These are phyloP conservation scores for Linnemannia elongata DNA, from an alignment of 192 early-diverging fungal genomes.

Conservation along the genomic window DNA sequence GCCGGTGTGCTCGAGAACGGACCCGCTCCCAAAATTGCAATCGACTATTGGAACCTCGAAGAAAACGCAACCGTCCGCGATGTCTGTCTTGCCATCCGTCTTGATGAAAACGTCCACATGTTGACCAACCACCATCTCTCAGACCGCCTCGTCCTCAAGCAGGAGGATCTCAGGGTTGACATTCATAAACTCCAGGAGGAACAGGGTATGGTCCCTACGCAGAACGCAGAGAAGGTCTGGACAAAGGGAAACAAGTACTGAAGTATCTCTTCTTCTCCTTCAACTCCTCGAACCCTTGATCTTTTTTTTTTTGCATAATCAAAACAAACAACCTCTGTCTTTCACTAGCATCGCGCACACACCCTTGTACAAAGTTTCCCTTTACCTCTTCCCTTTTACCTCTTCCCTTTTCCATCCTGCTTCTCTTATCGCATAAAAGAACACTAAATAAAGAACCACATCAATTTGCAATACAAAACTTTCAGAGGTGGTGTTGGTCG, in stretches of 20 bases:
- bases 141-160: slow-evolving; percentile 67
- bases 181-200: slow-evolving; percentile 54
- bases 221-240: slow-evolving; percentile 48
- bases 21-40: slow-evolving; percentile 87
- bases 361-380: not conserved
- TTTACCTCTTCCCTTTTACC: not conserved
- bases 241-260: slow-evolving; percentile 49
- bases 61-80: slow-evolving; percentile 83
- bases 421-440: not conserved
- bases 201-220: slow-evolving; percentile 42
- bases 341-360: slow-evolving; percentile 6
- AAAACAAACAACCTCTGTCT: not conserved
- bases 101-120: slow-evolving; percentile 91
- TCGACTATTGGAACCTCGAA: slow-evolving; percentile 87
- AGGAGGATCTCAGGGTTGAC: slow-evolving; percentile 47
- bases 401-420: not conserved
- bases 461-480: too few relatives aligned
- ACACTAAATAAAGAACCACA: not conserved
- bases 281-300: too few relatives aligned
- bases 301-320: not conserved
- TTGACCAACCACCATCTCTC: slow-evolving; percentile 93
- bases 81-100: slow-evolving; percentile 87
- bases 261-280: not conserved
- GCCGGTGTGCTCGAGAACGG: slow-evolving; percentile 76
- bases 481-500: not conserved